Percentiles rank a stretch among this genome's conserved stretches.
These are phyloP conservation scores for Lipomyces yamanashiensis DNA, from an alignment of 805 yeast genomes.

Conservation along the genomic window DNA sequence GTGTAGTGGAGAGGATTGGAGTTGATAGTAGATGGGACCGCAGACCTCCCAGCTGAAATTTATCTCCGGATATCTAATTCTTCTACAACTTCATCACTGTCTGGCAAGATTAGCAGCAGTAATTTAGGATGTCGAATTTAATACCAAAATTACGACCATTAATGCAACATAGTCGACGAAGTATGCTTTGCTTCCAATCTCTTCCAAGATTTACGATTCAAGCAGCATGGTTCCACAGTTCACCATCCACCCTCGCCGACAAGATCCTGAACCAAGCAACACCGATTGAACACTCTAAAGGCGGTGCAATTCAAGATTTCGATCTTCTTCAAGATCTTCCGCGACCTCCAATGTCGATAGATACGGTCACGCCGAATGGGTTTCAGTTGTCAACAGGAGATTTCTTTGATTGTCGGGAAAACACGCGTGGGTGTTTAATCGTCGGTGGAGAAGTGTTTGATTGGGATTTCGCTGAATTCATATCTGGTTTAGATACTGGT, in stretches of 20 bases:
- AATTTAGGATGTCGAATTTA: neutral
- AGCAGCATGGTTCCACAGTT: constrained; percentile 1
- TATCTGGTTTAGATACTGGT: constrained; percentile 56
- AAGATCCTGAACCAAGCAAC: constrained; percentile 26
- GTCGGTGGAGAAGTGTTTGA: constrained; percentile 61
- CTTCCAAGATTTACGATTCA: neutral
- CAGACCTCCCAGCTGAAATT: neutral
- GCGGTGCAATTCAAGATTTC: constrained; percentile 37
- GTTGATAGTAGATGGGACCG: neutral
- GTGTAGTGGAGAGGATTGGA: neutral
- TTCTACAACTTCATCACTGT: neutral
- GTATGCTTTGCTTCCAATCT: neutral
- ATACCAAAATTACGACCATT: neutral
- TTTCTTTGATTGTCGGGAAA: constrained; percentile 42
- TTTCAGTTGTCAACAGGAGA: constrained; percentile 30
- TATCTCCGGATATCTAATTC: neutral
- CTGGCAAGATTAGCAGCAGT: neutral
- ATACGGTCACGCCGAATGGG: constrained; percentile 22
- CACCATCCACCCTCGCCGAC: neutral
- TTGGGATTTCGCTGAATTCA: constrained; percentile 51
- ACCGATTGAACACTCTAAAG: constrained; percentile 30
- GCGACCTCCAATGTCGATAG: constrained; percentile 36
- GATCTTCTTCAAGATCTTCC: constrained; percentile 35
- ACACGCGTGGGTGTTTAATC: constrained; percentile 51
- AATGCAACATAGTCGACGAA: neutral